Base-by-base conservation (phyloP, 2,329 filamentous ascomycete genomes). In the Hymenoscyphus occultus region DNA sequence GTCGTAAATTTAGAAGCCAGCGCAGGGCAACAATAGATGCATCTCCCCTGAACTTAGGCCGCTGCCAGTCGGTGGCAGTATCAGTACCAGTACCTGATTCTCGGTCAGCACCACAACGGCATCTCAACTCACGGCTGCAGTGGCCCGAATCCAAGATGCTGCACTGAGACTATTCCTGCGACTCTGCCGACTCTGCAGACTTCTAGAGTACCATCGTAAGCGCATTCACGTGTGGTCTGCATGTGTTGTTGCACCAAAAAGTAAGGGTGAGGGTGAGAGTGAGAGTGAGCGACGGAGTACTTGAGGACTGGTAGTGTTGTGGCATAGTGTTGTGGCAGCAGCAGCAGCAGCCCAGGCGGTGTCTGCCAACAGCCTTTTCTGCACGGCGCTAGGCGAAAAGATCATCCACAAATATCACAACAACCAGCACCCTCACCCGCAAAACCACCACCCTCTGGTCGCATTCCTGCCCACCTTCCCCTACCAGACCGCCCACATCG, bases 391-490 rank as follows among this genome's bases (percentile, higher is more conserved):
- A 51, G 19, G n/a, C 45, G 45, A 51, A 51, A 51, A 51, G 45
- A 51, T 51, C 45, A 22, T 22, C 45, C 45, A 51, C 45, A 51
- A 51, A 51, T 51, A 51, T 51, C 45, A 51, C 45, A 51, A 51
- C 45, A 51, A 51, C 45, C 19, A 7, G 2, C 45, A 28, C 22
- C 35, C 45, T 28, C 28, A 28, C 28, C 28, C 28, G 28, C 45
- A 51, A 51, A 51, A 12, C 45, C 45, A 51, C 45, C n/a, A 51
- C n/a, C n/a, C 6, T 62, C 48, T 65, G 60, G 64, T 62, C 66
- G 48, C 56, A 59, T 64, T 56, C 22, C 45, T 57, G 58, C 61
- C 60, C 57, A 69, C 57, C 64, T 51, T 54, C 32, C 60, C 35
- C 1, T 10, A 39, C 31, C 16, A 42, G 42, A 61, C 61, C 61